Base-by-base conservation (phyloP, 768 basidiomycete genomes). In the Punctularia strigosozonata region DNA sequence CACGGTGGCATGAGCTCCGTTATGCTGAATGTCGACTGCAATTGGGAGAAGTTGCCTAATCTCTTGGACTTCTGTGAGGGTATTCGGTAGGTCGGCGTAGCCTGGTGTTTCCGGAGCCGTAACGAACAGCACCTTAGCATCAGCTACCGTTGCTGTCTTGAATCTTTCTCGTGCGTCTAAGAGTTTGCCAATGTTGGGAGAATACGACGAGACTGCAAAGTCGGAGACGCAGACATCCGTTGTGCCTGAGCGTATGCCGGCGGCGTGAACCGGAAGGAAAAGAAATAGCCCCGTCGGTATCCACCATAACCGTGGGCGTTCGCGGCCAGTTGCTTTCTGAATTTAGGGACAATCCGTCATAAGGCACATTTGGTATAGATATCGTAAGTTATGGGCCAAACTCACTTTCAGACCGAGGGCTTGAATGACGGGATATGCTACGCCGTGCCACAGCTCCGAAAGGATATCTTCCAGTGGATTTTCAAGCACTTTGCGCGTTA, bases 161-260 rank as follows among this genome's bases (percentile, higher is more conserved):
- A 10, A 19, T 34, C 10, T 10, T 10, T 19, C 10, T 8, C 33
- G 12, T 19, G 33, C 33, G 8, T 10, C 21, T 2, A 41, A 20
- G 10, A 37, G 22, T 17, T 36, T 33, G 20, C 6, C 25, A 4
- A 41, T 15, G 12, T 36, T 41, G 19, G 40, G 40, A 22, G 37
- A 22, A 19, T 41, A 41, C 25, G 40, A 41, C 8, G 30, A 25
- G 22, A 37, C 21, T 6, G 28, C 35, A 25, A 13, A 25, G 22
- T 37, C 35, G 24, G 40, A 34, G 10, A 34, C 10, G 20, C 19
- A 34, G 8, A 10, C 33, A 8, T 19, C 10, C 12, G 8, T 34
- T 8, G 10, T 19, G 8, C 20, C 19, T 10, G 10, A 8, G 33
- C 7, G 20, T 10, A 34, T 19, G 8, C 33, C 18, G 7, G 33